These are phyloP conservation scores for Arthrobotrys sphaeroides DNA, from an alignment of 2,329 filamentous ascomycete species.

Conservation along the genomic window DNA sequence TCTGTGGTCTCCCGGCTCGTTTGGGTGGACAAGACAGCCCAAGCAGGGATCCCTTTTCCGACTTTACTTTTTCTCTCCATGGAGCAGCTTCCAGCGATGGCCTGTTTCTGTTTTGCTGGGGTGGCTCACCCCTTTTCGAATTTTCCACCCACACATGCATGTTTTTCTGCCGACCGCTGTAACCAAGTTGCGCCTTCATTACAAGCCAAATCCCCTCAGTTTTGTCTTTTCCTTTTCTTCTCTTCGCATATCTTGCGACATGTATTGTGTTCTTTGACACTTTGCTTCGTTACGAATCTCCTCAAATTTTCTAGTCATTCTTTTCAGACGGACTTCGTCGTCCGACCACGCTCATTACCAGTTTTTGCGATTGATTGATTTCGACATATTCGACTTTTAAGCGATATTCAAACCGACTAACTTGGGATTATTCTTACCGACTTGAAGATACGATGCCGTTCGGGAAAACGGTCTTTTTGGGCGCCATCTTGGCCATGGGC, in stretches of 20 bases:
- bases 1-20: conserved; percentile 30
- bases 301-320: conserved; percentile 47
- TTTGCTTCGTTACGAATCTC: conserved; percentile 48
- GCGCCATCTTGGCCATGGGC: conserved; percentile 45
- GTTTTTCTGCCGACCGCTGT: conserved; percentile 25
- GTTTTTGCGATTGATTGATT: conserved; percentile 37
- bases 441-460: conserved; percentile 28
- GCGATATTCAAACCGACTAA: conserved; percentile 34
- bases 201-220: conserved; percentile 47
- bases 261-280: conserved; percentile 49
- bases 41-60: conserved; percentile 23
- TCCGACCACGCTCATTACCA: conserved; percentile 49
- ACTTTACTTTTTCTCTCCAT: conserved; percentile 43
- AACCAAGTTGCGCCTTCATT: conserved; percentile 49
- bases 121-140: conserved; percentile 53
- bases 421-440: conserved; percentile 4
- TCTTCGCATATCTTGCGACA: conserved; percentile 38
- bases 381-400: conserved; percentile 9
- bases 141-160: conserved; percentile 48
- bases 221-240: conserved; percentile 26
- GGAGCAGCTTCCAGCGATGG: conserved; percentile 50
- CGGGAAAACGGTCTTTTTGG: conserved; percentile 38
- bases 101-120: conserved; percentile 50
- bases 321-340: conserved; percentile 40
- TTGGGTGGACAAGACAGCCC: conserved; percentile 20